Base-by-base conservation (phyloP, 2,329 filamentous ascomycete genomes). In the Trichothecium roseum region DNA sequence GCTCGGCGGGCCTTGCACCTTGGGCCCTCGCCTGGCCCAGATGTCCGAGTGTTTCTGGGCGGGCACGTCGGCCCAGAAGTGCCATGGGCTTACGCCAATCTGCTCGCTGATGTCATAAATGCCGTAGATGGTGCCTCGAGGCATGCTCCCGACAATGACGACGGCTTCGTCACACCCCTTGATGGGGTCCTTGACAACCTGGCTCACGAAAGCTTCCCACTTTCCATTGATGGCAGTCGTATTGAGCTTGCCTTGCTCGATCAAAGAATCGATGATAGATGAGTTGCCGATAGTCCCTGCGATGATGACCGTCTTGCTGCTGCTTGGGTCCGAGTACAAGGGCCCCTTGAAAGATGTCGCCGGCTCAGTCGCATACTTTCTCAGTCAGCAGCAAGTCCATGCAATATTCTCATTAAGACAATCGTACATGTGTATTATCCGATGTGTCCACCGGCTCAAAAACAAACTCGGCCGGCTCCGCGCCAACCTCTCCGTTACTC, bases 21-120 rank as follows among this genome's bases (percentile, higher is more conserved):
- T 78, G 22, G 58, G 64, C 8, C 58, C 63, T n/a, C 66, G 55
- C 14, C 74, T 52, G 10, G 70, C 69, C 42, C 70, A 80, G 36
- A 83, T 70, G 8, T 63, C 59, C 16, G 60, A 53, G 42, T 69
- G 65, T 41, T 69, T 65, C 40, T 63, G 56, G 34, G 66, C 64
- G 2, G 68, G 49, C 1, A 77, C 71, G 48, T 82, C 78, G 5
- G 78, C 76, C 65, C 73, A 81, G 62, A 70, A 82, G 55, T 81
- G 72, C 20, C 27, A 37, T n/a, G 35, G 35, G 27, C 24, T 30
- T 9, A 78, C 69, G 14, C 74, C 74, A 32, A 78, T 75, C 40
- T 77, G 72, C 44, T 77, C 72, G 0, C 69, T 74, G 15, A 79
- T 47, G 34, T 71, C 69, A 46, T 78, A 78, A 13, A 75, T 56